Conservation (phyloP, 495 filamentous ascomycete species). For the Copromyces sp. region DNA sequence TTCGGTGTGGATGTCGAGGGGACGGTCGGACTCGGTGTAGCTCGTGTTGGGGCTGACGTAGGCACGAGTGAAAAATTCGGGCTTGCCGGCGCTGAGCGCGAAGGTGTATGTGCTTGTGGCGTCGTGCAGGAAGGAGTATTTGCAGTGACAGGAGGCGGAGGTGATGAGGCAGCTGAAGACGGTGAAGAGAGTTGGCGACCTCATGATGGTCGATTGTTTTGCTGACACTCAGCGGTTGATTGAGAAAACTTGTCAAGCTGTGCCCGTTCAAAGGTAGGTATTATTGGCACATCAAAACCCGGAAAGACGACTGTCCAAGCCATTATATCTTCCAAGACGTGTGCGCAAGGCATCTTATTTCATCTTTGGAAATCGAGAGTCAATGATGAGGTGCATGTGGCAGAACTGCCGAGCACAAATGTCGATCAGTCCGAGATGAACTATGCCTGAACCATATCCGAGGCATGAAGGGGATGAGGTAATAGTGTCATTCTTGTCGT, state of each 20-base stretch:
- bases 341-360: not conserved
- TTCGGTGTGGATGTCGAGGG: constrained; percentile 21
- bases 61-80: not conserved
- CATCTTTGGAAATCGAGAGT: not conserved
- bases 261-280: not conserved
- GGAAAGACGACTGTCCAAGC: constrained; percentile 1
- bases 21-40: constrained; percentile 33
- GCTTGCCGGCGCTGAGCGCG: constrained; percentile 10
- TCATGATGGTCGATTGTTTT: not conserved
- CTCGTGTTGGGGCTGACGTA: not conserved
- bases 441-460: not conserved
- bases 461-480: not conserved
- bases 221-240: not conserved
- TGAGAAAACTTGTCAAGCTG: too few relatives aligned
- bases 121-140: constrained; percentile 3
- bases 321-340: not conserved
- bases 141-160: not conserved
- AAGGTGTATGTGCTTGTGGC: constrained; percentile 7
- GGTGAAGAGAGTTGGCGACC: not conserved
- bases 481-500: not conserved
- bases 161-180: not conserved
- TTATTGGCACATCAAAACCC: not conserved
- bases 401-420: not conserved
- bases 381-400: not conserved
- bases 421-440: not conserved